Evolutionary conservation across 2,329 filamentous ascomycete genomes (phyloP).

Genomic region (Aspergillus sp.): DNA sequence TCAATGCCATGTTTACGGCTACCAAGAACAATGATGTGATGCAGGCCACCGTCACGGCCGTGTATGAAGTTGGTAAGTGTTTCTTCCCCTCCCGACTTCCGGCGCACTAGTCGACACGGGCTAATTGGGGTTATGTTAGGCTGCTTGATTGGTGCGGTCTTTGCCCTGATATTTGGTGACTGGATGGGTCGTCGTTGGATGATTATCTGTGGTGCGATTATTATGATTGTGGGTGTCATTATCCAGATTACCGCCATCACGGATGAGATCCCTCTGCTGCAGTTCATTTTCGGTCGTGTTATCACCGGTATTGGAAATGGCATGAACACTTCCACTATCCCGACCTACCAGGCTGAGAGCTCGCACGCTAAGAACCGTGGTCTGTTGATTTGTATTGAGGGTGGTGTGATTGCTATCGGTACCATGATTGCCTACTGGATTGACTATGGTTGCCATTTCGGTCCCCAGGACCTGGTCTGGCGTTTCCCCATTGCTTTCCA

Average conservation of each 20-base stretch:
- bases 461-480: constrained; percentile 24
- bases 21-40: not conserved
- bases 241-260: constrained; percentile 1
- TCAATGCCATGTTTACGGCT: not conserved
- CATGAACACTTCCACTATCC: constrained; percentile 43
- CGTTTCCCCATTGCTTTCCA: constrained; percentile 43
- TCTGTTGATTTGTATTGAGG: constrained; percentile 1
- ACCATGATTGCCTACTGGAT: constrained; percentile 41
- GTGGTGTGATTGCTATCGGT: constrained; percentile 1
- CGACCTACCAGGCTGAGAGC: constrained; percentile 39
- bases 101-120: not conserved
- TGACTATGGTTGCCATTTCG: constrained; percentile 29
- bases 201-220: not conserved
- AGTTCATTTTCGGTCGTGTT: constrained; percentile 41
- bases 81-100: not conserved
- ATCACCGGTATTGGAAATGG: constrained; percentile 44
- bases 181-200: constrained; percentile 1
- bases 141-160: not conserved
- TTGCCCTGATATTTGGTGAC: not conserved
- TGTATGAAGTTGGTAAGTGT: not conserved
- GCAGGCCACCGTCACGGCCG: constrained; percentile 1
- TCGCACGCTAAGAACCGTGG: not conserved
- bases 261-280: constrained; percentile 19
- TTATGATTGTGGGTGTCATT: constrained; percentile 1
- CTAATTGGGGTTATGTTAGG: not conserved